phyloP scores from a whole-genome alignment of 768 basidiomycete species.

The Russula virescens region DNA sequence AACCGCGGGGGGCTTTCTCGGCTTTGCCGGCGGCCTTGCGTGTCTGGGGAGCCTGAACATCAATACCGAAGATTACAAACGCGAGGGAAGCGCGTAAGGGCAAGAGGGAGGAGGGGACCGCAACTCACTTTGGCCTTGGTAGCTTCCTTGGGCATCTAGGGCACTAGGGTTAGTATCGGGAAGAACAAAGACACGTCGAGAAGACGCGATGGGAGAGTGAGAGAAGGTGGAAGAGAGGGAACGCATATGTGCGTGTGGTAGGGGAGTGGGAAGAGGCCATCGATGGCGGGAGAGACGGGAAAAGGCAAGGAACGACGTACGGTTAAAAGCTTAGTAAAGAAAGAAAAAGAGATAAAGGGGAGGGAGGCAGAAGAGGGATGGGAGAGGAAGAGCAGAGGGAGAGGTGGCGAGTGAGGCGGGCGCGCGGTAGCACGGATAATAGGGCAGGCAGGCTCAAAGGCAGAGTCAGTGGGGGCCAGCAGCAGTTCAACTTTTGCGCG shows the following conservation, averaged over 20 bases:
- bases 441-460: slow-evolving; percentile 3
- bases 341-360: not conserved
- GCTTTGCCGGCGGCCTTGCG: slow-evolving; percentile 74
- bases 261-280: slow-evolving; percentile 3
- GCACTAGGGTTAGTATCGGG: slow-evolving; percentile 33
- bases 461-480: slow-evolving; percentile 16
- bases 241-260: not conserved
- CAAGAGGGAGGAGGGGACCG: slow-evolving; percentile 22
- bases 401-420: slow-evolving; percentile 16
- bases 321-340: slow-evolving; percentile 7
- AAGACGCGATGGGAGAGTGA: slow-evolving; percentile 26
- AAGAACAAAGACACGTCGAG: slow-evolving; percentile 38
- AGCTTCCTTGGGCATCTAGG: slow-evolving; percentile 74
- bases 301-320: slow-evolving; percentile 4
- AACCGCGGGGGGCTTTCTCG: slow-evolving; percentile 48
- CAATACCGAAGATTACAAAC: slow-evolving; percentile 10
- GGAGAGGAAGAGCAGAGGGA: slow-evolving; percentile 12
- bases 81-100: slow-evolving; percentile 16
- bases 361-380: slow-evolving; percentile 3
- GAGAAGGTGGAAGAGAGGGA: slow-evolving; percentile 4
- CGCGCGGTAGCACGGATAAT: slow-evolving; percentile 18
- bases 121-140: slow-evolving; percentile 60
- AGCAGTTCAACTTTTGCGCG: slow-evolving; percentile 17
- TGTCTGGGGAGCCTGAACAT: slow-evolving; percentile 33
- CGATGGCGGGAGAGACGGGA: slow-evolving; percentile 10